A percentile compares a stretch with the other conserved stretches of the same genome.
These are phyloP conservation scores for Candida sanyaensis DNA, from an alignment of 1,139 yeast species.

Conservation along the genomic window DNA sequence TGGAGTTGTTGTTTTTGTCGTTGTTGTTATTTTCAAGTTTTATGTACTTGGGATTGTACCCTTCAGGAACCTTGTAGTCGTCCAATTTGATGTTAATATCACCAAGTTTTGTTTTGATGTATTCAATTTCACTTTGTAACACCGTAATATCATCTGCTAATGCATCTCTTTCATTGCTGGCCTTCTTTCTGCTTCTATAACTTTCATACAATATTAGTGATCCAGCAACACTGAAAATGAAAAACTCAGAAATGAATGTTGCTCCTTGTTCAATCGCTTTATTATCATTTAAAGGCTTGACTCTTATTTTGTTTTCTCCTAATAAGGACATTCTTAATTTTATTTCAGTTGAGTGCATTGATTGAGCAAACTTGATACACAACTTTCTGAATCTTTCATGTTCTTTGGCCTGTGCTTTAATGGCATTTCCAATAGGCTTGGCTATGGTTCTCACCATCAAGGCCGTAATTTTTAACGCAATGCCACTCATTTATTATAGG, in stretches of 20 bases:
- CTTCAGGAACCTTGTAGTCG: conserved; percentile 50
- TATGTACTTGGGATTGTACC: conserved; percentile 45
- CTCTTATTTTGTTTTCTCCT: conserved; percentile 57
- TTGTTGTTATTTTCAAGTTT: conserved; percentile 19
- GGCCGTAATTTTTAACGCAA: conserved; percentile 77
- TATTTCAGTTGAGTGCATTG: conserved; percentile 68
- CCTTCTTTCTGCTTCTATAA: conserved; percentile 67
- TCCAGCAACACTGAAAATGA: conserved; percentile 81
- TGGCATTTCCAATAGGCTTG: conserved; percentile 74
- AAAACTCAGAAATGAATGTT: conserved; percentile 71
- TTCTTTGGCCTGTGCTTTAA: conserved; percentile 77
- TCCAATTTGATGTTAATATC: conserved; percentile 40
- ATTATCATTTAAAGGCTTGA: conserved; percentile 81
- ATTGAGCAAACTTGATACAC: conserved; percentile 76
- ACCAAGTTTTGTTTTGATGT: conserved; percentile 34
- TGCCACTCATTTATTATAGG: conserved; percentile 39
- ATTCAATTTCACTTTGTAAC: conserved; percentile 70
- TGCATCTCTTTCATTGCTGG: conserved; percentile 58
- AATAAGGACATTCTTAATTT: conserved; percentile 61
- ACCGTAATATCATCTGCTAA: conserved; percentile 69
- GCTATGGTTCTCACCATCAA: conserved; percentile 76
- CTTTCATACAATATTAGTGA: conserved; percentile 75
- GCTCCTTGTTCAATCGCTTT: conserved; percentile 88
- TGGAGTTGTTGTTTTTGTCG: not conserved
- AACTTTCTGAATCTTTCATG: conserved; percentile 62